These are phyloP conservation scores for Craspedostauros australis DNA, from an alignment of 108 stramenopile species.

Conservation along the genomic window DNA sequence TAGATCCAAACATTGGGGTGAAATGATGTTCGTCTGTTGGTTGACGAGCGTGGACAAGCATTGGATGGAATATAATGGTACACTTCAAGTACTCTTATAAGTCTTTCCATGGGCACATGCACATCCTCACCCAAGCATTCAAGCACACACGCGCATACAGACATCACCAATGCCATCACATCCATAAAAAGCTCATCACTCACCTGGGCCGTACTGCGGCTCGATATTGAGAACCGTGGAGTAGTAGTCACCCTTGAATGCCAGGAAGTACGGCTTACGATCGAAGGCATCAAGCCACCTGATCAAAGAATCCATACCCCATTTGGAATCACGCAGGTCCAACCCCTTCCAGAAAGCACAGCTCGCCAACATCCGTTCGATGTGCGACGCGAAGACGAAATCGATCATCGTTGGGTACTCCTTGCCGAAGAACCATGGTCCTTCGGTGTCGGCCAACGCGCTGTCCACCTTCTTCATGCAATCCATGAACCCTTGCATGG, in stretches of 20 bases:
- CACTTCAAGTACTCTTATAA: too few relatives aligned
- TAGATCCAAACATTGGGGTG: too few relatives aligned
- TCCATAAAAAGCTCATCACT: too few relatives aligned
- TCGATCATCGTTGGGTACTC: conserved; percentile 90
- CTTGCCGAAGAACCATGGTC: conserved; percentile 90
- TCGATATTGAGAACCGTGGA: conserved; percentile 76
- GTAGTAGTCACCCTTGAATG: conserved; percentile 65
- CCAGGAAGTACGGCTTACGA: conserved; percentile 72
- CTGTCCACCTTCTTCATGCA: conserved; percentile 72
- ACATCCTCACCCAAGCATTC: too few relatives aligned
- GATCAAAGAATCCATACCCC: conserved; percentile 55
- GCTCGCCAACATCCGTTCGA: conserved; percentile 89
- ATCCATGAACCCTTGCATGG: conserved; percentile 75
- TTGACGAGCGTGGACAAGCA: too few relatives aligned
- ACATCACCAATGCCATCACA: too few relatives aligned
- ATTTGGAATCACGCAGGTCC: conserved; percentile 53
- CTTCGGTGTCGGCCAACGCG: conserved; percentile 53
- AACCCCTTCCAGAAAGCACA: conserved; percentile 89
- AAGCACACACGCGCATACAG: too few relatives aligned
- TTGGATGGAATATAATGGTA: too few relatives aligned
- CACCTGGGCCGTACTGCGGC: conserved; percentile 39
- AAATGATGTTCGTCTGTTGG: too few relatives aligned
- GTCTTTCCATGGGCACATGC: too few relatives aligned
- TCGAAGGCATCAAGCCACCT: conserved; percentile 93
- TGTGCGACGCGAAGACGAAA: conserved; percentile 82